Conservation (phyloP, 345 rosid genomes). For the Lumnitzera littorea region DNA sequence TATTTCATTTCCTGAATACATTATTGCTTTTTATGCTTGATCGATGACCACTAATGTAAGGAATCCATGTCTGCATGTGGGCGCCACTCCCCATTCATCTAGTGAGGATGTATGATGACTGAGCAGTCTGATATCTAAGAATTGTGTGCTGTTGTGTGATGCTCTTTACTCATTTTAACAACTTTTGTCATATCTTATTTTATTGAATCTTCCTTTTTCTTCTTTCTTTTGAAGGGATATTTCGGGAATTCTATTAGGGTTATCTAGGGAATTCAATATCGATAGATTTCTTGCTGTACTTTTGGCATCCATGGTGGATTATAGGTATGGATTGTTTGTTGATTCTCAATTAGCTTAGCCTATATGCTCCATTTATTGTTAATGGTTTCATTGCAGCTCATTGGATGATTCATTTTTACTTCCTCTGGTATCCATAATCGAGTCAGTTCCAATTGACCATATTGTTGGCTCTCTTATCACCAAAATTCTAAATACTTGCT, state of each 20-base stretch:
- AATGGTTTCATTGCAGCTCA: constrained; percentile 43
- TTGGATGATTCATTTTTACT: constrained; percentile 45
- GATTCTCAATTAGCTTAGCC: constrained; percentile 3
- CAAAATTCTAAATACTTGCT: constrained; percentile 52
- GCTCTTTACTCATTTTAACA: not conserved
- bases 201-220: not conserved
- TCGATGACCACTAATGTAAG: too few species aligned
- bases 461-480: constrained; percentile 47
- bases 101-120: too few species aligned
- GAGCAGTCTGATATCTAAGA: not conserved
- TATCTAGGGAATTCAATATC: constrained; percentile 67
- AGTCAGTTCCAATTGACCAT: constrained; percentile 47
- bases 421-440: constrained; percentile 52
- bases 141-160: not conserved
- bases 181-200: constrained; percentile 4
- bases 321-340: constrained; percentile 42
- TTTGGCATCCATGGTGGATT: constrained; percentile 52
- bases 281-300: constrained; percentile 63
- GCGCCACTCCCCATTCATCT: too few species aligned
- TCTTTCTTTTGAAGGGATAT: constrained; percentile 44
- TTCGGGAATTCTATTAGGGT: constrained; percentile 45
- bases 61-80: too few species aligned
- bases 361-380: constrained; percentile 3
- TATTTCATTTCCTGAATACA: constrained; percentile 1
- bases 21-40: not conserved